Evolutionary conservation across 176 grass and related monocot genomes (phyloP), one percentile per base, ranked within the genome.

Genomic region (Stipa capillata): DNA sequence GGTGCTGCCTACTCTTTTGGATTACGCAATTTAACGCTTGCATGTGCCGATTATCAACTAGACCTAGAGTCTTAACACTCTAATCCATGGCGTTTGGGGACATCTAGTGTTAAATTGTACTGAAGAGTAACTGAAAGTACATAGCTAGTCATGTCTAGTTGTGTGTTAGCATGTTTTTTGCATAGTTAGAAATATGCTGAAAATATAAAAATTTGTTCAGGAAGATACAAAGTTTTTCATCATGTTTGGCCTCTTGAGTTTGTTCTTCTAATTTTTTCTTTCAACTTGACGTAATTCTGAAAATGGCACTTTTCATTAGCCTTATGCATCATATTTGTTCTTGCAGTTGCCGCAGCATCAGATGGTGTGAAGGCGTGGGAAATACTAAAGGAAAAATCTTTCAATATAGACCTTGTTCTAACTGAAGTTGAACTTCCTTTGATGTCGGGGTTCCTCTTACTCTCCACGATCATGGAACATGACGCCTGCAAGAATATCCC

Each of bases 401-500:
- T 85, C 78, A 93, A 84, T 39, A 76, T 99, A 40, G 92, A 99
- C 63, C 97, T 99, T 73, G 92, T 99, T 51, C 86, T 99, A 44
- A 93, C 90, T 29, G 97, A 99, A 87, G 97, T 99, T 13, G 97
- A 99, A 16, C 88, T 99, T 70, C 97, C 97, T 58, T 76, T 36
- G 36, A 91, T 99, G 84, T 96, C 97, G 35, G 97, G 97, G 34
- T 96, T 99, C 78, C 84, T 94, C 13, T 82, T 99, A 34, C 90
- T 99, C 69, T 85, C 90, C 29, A 91, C 91, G 17, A 99, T 99
- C 82, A 91, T 99, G 97, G 97, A 96, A 64, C 92, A 99, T 69
- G 88, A 96, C 8, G 74, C 61, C 4, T 93, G 82, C 84, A 99
- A 87, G 88, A 99, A 99, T 67, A 93, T 96, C 82, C 97, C 97